phyloP scores from a whole-genome alignment of 257 asterid genomes.

The Forsythia viridissima region DNA sequence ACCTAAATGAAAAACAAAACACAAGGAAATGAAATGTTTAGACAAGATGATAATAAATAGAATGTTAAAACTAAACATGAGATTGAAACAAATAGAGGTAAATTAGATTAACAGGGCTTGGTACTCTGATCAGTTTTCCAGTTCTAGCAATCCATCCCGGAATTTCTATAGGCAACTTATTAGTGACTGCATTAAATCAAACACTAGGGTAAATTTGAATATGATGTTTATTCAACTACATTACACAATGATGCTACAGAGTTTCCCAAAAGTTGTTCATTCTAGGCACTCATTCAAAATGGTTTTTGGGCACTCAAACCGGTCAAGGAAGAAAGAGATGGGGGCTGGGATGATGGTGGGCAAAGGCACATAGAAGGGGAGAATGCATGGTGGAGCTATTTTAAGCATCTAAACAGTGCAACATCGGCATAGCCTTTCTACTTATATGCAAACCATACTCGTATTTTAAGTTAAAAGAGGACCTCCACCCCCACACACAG shows the following conservation, averaged over 20 bases:
- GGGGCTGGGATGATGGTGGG: background rate
- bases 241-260: background rate
- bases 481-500: background rate
- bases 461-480: background rate
- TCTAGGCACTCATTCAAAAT: background rate
- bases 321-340: background rate
- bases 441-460: background rate
- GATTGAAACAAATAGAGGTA: background rate
- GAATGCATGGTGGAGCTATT: background rate
- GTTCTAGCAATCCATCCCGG: background rate
- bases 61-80: background rate
- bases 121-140: background rate
- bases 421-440: background rate
- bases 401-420: background rate
- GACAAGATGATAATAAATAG: background rate
- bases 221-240: background rate
- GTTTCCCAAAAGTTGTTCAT: background rate
- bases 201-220: background rate
- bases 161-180: background rate
- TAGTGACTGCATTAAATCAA: background rate
- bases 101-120: background rate
- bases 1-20: conserved; percentile 41
- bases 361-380: background rate
- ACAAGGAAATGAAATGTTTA: background rate
- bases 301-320: background rate